Evolutionary conservation across 2,329 filamentous ascomycete species (phyloP), one percentile per base, ranked within the genome.

Genomic region (Polychaeton citri): DNA sequence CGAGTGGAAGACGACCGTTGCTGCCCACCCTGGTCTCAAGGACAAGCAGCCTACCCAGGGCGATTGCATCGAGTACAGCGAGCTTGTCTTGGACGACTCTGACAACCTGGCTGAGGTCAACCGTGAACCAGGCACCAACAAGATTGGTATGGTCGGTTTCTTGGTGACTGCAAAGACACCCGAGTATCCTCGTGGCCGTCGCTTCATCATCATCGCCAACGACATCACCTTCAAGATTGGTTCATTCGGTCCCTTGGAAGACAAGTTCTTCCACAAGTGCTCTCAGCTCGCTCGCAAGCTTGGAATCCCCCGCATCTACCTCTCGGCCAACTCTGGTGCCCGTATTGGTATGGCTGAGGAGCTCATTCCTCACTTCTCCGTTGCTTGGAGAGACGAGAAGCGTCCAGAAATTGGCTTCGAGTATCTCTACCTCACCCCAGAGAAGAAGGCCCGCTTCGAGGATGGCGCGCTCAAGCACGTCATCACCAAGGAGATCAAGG

Each of bases 161-260:
- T 74, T 96, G 47, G 80, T 96, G 59, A 92, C 84, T 43, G 90
- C 87, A 12, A 85, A 78, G 58, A 96, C 90, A 1, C 90, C 90
- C 7, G 90, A 98, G 62, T 98, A 98, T 59, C 88, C 90, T 39
- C 74, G 76, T 45, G 90, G 90, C 40, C 77, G 90, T 48, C 83
- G 83, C 55, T 95, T 96, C 64, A 78, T 98, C 57, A 84, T 98
- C 46, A 80, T 98, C 44, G 87, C 90, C 71, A 98, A 98, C 72
- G 90, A 98, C 57, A 98, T 98, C 60, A 98, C 90, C 13, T 96
- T 85, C 74, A 92, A 92, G 72, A 98, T 96, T 59, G 90, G 90
- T 54, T 94, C 85, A 2, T 98, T 98, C 59, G 90, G 90, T 35
- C 90, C 90, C 28, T 79, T 81, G 64, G 90, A 98, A 67, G 90